phyloP scores from a whole-genome alignment of 768 basidiomycete species.

The Xerocomus spinulosus region DNA sequence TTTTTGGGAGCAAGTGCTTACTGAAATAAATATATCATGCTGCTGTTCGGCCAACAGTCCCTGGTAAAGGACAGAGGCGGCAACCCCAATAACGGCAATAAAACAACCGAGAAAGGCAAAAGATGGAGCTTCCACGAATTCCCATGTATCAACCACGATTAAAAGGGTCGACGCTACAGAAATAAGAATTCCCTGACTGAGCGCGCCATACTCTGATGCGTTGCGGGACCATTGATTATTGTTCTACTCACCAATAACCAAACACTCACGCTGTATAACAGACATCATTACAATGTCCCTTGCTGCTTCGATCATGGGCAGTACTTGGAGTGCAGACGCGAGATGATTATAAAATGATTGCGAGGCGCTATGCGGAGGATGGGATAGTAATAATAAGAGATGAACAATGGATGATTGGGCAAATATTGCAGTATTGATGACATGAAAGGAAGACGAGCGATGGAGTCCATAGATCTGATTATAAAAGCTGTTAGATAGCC shows the following conservation, averaged over 20 bases:
- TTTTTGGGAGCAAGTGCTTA: conserved; percentile 3
- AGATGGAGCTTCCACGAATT: conserved; percentile 3
- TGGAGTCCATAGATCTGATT: conserved; percentile 23
- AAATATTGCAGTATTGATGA: conserved; percentile 25
- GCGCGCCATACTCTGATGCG: conserved; percentile 30
- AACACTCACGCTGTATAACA: conserved; percentile 24
- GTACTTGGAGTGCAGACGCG: conserved; percentile 5
- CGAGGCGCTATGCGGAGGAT: conserved; percentile 3
- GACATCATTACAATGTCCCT: conserved; percentile 17
- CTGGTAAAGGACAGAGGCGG: neutral
- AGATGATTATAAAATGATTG: conserved; percentile 6
- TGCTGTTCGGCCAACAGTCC: neutral
- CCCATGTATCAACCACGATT: conserved; percentile 9
- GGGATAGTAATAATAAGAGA: conserved; percentile 10
- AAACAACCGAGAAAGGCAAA: conserved; percentile 17
- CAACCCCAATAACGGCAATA: conserved; percentile 12
- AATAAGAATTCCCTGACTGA: conserved; percentile 21
- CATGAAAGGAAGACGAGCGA: conserved; percentile 12
- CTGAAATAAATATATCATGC: conserved; percentile 9
- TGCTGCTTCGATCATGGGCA: conserved; percentile 14
- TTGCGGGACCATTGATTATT: neutral
- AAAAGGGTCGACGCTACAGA: conserved; percentile 7
- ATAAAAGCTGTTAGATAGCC: neutral
- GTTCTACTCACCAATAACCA: neutral
- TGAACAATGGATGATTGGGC: conserved; percentile 18